Percentiles rank a stretch among this genome's conserved stretches.
Evolutionary conservation across 169 alveolate genomes (phyloP).

Genomic region (Plasmodium gaboni): DNA sequence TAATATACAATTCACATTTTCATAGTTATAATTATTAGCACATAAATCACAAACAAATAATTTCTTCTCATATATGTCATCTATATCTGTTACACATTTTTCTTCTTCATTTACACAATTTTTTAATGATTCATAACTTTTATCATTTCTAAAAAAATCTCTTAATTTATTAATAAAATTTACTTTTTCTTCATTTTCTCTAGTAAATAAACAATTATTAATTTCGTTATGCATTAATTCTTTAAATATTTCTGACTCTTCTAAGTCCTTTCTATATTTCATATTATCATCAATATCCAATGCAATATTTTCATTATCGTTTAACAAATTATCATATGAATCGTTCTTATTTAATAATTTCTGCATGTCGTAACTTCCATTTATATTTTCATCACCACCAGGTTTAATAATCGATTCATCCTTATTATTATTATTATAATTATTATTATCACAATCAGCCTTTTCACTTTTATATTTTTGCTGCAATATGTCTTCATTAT

Average conservation of each 20-base stretch:
- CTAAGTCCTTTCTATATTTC: background rate
- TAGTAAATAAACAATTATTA: constrained; percentile 10
- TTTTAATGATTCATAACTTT: background rate
- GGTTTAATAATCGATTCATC: too few relatives aligned
- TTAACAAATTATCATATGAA: background rate
- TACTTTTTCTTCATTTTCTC: constrained; percentile 12
- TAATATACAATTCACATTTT: constrained; percentile 59
- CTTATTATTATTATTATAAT: too few relatives aligned
- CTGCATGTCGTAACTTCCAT: too few relatives aligned
- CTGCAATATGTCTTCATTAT: too few relatives aligned
- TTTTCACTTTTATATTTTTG: too few relatives aligned
- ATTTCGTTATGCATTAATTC: constrained; percentile 36
- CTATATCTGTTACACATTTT: constrained; percentile 51
- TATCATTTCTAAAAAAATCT: constrained; percentile 23
- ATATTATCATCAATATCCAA: background rate
- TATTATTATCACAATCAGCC: too few relatives aligned
- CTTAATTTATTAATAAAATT: constrained; percentile 12
- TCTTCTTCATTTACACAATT: constrained; percentile 27
- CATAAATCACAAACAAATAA: constrained; percentile 71
- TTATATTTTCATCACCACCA: too few relatives aligned
- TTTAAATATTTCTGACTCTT: background rate
- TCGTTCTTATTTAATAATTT: too few relatives aligned
- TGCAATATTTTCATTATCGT: background rate
- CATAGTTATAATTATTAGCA: constrained; percentile 62
- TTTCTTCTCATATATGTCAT: constrained; percentile 46